phyloP scores from a whole-genome alignment of 2,329 filamentous ascomycete genomes.

The Aspergillus glaucus region DNA sequence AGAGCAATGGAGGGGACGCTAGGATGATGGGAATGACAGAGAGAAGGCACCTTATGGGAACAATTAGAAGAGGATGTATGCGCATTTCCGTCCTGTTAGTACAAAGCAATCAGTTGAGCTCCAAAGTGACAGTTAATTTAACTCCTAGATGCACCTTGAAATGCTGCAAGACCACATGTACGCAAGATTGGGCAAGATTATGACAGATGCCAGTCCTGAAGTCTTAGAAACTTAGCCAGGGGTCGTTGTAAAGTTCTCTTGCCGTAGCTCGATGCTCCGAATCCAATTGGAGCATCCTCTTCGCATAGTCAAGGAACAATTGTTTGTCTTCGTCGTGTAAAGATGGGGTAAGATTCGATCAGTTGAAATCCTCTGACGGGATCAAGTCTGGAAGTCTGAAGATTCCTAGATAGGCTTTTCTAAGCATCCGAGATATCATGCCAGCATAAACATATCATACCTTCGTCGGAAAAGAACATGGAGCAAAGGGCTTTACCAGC shows the following conservation, averaged over 20 bases:
- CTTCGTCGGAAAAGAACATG: slow-evolving; percentile 9
- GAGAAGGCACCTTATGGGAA: no score
- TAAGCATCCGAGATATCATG: slow-evolving; percentile 1
- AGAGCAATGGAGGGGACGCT: no score
- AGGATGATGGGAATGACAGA: no score
- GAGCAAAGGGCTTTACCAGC: slow-evolving; percentile 2
- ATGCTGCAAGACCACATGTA: no score
- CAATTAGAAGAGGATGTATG: no score
- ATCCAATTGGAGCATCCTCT: slow-evolving; percentile 27
- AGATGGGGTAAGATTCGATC: slow-evolving; percentile 13
- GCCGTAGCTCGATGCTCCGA: slow-evolving; percentile 29
- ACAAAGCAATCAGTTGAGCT: no score
- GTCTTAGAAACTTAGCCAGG: slow-evolving; percentile 15
- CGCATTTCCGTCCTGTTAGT: no score
- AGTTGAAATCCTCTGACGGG: slow-evolving; percentile 14
- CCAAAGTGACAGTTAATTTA: no score
- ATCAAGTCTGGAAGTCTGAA: slow-evolving; percentile 16
- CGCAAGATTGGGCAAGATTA: no score
- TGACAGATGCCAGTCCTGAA: background rate
- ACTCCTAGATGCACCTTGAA: no score
- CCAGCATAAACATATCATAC: slow-evolving; percentile 4
- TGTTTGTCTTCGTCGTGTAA: slow-evolving; percentile 24
- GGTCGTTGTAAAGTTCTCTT: slow-evolving; percentile 25
- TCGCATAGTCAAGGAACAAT: slow-evolving; percentile 25
- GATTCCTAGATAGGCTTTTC: slow-evolving; percentile 8